Evolutionary conservation across 306 rosid species (phyloP).

Genomic region (Gleditsia sinensis): DNA sequence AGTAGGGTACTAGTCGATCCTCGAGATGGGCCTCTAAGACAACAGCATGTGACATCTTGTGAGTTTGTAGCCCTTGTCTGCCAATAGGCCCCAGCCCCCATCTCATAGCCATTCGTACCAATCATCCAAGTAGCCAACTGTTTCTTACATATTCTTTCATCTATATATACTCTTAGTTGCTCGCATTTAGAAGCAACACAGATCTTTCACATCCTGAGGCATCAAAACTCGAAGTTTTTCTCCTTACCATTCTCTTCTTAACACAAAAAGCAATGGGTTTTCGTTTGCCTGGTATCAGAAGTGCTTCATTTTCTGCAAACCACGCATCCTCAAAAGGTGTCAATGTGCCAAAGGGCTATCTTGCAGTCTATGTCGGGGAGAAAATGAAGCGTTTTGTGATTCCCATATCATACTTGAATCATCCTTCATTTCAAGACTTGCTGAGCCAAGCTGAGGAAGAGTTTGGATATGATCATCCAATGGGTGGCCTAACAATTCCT

Average conservation of each 20-base stretch:
- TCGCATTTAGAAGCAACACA: slow-evolving; percentile 26
- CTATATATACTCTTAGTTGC: slow-evolving; percentile 33
- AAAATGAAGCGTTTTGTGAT: slow-evolving; percentile 43
- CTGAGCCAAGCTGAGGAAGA: slow-evolving; percentile 49
- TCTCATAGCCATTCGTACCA: not conserved
- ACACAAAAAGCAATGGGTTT: slow-evolving; percentile 31
- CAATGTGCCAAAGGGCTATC: slow-evolving; percentile 48
- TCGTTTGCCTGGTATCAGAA: slow-evolving; percentile 29
- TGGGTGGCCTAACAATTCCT: slow-evolving; percentile 61
- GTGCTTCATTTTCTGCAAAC: not conserved
- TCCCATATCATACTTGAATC: slow-evolving; percentile 49
- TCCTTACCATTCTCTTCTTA: not conserved
- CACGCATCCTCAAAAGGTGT: slow-evolving; percentile 24
- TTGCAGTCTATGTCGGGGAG: slow-evolving; percentile 51
- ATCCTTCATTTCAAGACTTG: slow-evolving; percentile 45
- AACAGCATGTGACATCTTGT: slow-evolving; percentile 41
- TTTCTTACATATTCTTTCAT: slow-evolving; percentile 15
- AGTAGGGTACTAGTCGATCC: not conserved
- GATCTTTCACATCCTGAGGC: slow-evolving; percentile 21
- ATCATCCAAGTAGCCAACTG: not conserved
- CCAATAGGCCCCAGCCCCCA: not conserved
- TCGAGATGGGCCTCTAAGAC: slow-evolving; percentile 24
- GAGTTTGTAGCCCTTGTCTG: slow-evolving; percentile 32
- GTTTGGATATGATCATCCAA: slow-evolving; percentile 56
- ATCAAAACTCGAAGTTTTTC: not conserved